Conservation (phyloP, 1,139 yeast genomes). For the Meyerozyma guilliermondii region DNA sequence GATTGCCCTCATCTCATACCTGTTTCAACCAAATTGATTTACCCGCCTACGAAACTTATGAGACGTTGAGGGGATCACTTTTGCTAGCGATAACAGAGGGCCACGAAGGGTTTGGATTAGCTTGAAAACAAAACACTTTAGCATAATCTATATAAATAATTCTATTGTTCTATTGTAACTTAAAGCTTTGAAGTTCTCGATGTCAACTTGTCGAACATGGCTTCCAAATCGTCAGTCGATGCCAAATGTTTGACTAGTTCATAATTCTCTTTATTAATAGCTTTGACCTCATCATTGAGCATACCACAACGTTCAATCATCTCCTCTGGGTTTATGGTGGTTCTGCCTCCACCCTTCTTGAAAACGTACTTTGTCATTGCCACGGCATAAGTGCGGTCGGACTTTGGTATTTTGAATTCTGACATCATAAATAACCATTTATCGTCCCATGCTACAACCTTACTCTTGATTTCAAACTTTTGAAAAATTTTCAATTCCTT, state of each 20-base stretch:
- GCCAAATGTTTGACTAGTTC: conserved; percentile 25
- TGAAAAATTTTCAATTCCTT: conserved; percentile 70
- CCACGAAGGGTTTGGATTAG: conserved; percentile 93
- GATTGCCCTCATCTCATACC: conserved; percentile 93
- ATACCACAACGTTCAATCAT: conserved; percentile 55
- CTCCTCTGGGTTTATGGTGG: conserved; percentile 63
- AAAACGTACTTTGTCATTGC: conserved; percentile 78
- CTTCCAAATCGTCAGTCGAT: conserved; percentile 28
- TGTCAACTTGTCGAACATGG: conserved; percentile 5
- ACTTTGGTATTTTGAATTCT: conserved; percentile 44
- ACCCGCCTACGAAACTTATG: conserved; percentile 90
- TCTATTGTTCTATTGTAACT: neutral
- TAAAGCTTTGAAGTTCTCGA: conserved; percentile 1
- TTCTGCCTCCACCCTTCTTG: conserved; percentile 55
- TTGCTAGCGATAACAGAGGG: conserved; percentile 91
- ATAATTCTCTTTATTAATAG: conserved; percentile 21
- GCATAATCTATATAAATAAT: conserved; percentile 1
- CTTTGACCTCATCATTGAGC: conserved; percentile 46
- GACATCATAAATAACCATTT: conserved; percentile 80
- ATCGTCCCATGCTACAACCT: conserved; percentile 77
- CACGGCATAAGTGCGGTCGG: conserved; percentile 44
- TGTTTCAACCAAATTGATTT: conserved; percentile 93
- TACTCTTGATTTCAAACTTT: conserved; percentile 48
- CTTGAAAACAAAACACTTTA: conserved; percentile 19
- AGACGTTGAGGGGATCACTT: conserved; percentile 74